Percentiles rank a stretch among this genome's conserved stretches.
These are phyloP conservation scores for Epichloe scottii DNA, from an alignment of 2,329 filamentous ascomycete genomes.

Conservation along the genomic window DNA sequence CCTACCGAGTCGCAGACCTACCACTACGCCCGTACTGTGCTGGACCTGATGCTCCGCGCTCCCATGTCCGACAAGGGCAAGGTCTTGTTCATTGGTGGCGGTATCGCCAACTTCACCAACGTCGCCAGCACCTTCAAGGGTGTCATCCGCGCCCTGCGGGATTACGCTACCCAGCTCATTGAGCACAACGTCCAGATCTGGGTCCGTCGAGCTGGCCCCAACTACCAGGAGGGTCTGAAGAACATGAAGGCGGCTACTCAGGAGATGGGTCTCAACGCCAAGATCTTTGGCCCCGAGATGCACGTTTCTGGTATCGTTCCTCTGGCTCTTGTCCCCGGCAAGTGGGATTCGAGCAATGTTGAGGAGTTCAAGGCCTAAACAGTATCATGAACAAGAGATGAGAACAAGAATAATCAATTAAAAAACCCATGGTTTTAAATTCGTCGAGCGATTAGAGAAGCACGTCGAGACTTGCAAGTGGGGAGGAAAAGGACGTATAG, in stretches of 20 bases:
- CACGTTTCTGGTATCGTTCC: constrained; percentile 96
- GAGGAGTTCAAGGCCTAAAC: constrained; percentile 48
- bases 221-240: constrained; percentile 99
- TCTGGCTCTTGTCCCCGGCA: constrained; percentile 62
- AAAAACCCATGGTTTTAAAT: background rate
- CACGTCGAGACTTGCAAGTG: background rate
- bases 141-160: constrained; percentile 90
- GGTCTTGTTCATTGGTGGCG: constrained; percentile 97
- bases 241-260: constrained; percentile 97
- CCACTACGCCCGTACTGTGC: constrained; percentile 94
- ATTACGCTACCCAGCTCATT: constrained; percentile 70
- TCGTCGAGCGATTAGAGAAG: background rate
- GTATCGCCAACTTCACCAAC: constrained; percentile 99
- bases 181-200: constrained; percentile 99
- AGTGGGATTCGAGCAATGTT: constrained; percentile 47
- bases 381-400: background rate
- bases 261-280: constrained; percentile 69
- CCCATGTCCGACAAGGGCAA: constrained; percentile 81
- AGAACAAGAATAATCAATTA: background rate
- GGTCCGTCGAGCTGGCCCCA: constrained; percentile 78
- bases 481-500: background rate
- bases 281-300: constrained; percentile 67
- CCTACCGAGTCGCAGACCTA: constrained; percentile 98
- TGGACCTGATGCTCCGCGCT: constrained; percentile 93
- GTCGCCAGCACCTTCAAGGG: constrained; percentile 99